Evolutionary conservation across 2,329 filamentous ascomycete species (phyloP).

Genomic region (Neofusicoccum cordaticola): DNA sequence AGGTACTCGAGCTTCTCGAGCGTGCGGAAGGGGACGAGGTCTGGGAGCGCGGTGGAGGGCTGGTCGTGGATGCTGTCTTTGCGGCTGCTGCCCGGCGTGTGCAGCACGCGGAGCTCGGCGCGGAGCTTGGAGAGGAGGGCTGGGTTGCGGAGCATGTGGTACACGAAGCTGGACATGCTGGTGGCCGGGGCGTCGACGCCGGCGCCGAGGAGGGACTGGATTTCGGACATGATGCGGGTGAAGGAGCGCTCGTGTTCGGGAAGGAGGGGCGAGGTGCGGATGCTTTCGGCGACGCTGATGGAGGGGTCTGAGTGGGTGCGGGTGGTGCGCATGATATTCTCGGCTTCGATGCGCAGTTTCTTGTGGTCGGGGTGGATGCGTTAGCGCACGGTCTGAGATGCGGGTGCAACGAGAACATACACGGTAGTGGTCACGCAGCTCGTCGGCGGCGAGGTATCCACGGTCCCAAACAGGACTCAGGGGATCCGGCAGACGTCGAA

Average conservation of each 20-base stretch:
- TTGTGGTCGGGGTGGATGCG: neutral
- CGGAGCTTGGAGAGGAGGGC: constrained; percentile 10
- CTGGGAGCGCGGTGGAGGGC: constrained; percentile 9
- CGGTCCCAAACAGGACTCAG: neutral
- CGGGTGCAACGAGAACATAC: neutral
- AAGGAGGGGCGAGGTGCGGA: neutral
- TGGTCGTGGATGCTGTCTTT: constrained; percentile 19
- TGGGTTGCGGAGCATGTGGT: constrained; percentile 19
- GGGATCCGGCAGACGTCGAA: neutral
- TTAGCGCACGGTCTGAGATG: too few relatives aligned
- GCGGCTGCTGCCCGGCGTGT: neutral
- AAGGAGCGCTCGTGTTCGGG: constrained; percentile 13
- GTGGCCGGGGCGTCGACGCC: constrained; percentile 21
- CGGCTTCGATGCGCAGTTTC: neutral
- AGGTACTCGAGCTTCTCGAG: neutral
- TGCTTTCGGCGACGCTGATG: neutral
- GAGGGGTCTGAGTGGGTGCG: neutral
- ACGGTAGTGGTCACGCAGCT: neutral
- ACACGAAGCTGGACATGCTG: constrained; percentile 19
- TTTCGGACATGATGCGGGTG: constrained; percentile 20
- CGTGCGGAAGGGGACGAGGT: neutral
- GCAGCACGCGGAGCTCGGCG: constrained; percentile 20
- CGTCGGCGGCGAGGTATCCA: neutral
- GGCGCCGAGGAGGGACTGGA: constrained; percentile 19
- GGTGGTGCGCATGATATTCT: neutral